Conservation (phyloP, 177 flowering plant genomes). For the Vitis hybrid region DNA sequence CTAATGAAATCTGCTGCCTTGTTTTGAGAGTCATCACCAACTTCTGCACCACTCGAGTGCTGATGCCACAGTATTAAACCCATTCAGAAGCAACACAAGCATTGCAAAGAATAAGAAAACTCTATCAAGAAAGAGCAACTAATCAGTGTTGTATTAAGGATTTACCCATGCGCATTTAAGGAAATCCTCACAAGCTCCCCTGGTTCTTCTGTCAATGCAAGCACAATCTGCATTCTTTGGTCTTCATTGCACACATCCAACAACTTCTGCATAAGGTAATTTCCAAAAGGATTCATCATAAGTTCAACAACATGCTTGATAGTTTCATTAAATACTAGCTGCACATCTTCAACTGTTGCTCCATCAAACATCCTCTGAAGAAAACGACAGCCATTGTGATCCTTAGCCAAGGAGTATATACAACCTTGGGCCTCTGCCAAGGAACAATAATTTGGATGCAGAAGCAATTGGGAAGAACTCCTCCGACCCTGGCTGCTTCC, state of each 20-base stretch:
- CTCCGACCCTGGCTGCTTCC: conserved; percentile 21
- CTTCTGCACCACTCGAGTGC: conserved; percentile 85
- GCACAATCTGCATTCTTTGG: conserved; percentile 58
- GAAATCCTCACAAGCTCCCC: conserved; percentile 67
- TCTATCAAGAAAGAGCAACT: neutral
- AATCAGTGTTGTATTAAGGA: neutral
- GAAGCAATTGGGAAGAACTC: conserved; percentile 13
- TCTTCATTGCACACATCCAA: conserved; percentile 73
- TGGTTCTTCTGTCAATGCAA: conserved; percentile 41
- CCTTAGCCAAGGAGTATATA: conserved; percentile 60
- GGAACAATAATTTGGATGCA: conserved; percentile 32
- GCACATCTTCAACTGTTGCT: conserved; percentile 45
- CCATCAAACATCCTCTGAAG: conserved; percentile 67
- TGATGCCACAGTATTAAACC: conserved; percentile 26
- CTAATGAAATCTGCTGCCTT: conserved; percentile 45
- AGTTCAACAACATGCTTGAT: conserved; percentile 64
- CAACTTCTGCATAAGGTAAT: conserved; percentile 84
- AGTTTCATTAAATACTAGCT: conserved; percentile 56
- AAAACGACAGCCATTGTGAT: conserved; percentile 79
- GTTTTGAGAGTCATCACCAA: conserved; percentile 68
- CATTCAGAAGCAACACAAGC: conserved; percentile 4
- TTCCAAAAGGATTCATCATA: conserved; percentile 82
- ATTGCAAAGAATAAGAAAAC: neutral
- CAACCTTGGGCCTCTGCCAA: conserved; percentile 42
- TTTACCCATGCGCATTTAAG: conserved; percentile 76